These are phyloP conservation scores for Oryza nivara DNA, from an alignment of 176 grass and related monocot genomes.

Conservation along the genomic window DNA sequence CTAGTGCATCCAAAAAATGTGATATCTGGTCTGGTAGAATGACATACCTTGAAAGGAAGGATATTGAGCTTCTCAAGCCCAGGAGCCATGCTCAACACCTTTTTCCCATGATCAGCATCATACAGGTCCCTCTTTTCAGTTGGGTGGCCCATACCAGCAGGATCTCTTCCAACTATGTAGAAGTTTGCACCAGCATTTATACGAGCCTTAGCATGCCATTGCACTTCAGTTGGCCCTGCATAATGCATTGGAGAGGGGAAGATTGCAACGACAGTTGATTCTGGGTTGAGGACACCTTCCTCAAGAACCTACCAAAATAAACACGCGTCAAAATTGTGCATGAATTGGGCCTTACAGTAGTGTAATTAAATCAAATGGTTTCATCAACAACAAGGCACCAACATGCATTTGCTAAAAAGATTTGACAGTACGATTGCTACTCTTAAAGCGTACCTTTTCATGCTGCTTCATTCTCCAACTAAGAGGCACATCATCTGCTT, in stretches of 20 bases:
- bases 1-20: neutral
- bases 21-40: constrained; percentile 11
- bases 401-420: neutral
- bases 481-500: constrained; percentile 95
- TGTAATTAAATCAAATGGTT: neutral
- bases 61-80: constrained; percentile 96
- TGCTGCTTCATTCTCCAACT: constrained; percentile 98
- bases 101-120: constrained; percentile 98
- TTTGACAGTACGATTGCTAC: neutral
- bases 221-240: constrained; percentile 94
- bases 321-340: neutral
- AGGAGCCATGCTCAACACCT: constrained; percentile 93
- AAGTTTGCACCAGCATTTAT: constrained; percentile 98
- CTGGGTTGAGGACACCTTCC: constrained; percentile 93
- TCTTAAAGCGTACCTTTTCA: constrained; percentile 66
- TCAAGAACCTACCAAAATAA: constrained; percentile 78
- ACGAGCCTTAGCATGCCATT: constrained; percentile 98
- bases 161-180: constrained; percentile 97
- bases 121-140: constrained; percentile 86
- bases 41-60: constrained; percentile 90
- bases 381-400: neutral
- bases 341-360: neutral
- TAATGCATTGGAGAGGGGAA: constrained; percentile 99
- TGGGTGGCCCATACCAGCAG: constrained; percentile 93
- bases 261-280: constrained; percentile 93